A percentile compares a stretch with the other conserved stretches of the same genome.
Evolutionary conservation across 345 rosid species (phyloP).

Genomic region (Populus pruinosa): DNA sequence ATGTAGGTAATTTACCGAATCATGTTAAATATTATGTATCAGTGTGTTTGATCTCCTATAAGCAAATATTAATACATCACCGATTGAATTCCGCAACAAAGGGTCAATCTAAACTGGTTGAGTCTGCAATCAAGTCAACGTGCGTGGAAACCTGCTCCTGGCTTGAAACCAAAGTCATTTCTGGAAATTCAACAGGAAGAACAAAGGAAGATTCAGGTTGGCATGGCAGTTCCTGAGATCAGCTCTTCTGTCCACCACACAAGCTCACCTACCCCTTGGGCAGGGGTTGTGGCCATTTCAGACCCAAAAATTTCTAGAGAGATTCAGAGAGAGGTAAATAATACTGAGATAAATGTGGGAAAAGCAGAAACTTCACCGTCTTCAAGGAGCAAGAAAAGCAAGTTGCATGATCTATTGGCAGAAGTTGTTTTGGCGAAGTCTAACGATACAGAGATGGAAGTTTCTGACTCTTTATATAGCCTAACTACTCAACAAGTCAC

Average conservation of each 20-base stretch:
- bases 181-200: constrained; percentile 98
- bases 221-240: constrained; percentile 54
- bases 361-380: constrained; percentile 43
- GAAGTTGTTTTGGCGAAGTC: constrained; percentile 65
- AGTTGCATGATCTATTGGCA: constrained; percentile 63
- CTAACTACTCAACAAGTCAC: constrained; percentile 31
- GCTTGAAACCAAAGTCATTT: constrained; percentile 86
- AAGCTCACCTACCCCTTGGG: constrained; percentile 63
- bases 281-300: constrained; percentile 57
- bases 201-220: constrained; percentile 60
- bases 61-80: no score
- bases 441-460: constrained; percentile 42
- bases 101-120: constrained; percentile 15
- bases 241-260: constrained; percentile 36
- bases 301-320: constrained; percentile 53
- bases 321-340: constrained; percentile 35
- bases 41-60: no score
- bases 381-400: constrained; percentile 56
- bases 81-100: no score
- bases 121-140: constrained; percentile 42
- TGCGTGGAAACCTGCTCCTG: constrained; percentile 98
- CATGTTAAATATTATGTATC: no score
- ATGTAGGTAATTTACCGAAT: no score
- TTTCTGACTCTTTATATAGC: constrained; percentile 25
- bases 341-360: constrained; percentile 30